phyloP scores from a whole-genome alignment of 306 rosid species.

The Acacia crassicarpa region DNA sequence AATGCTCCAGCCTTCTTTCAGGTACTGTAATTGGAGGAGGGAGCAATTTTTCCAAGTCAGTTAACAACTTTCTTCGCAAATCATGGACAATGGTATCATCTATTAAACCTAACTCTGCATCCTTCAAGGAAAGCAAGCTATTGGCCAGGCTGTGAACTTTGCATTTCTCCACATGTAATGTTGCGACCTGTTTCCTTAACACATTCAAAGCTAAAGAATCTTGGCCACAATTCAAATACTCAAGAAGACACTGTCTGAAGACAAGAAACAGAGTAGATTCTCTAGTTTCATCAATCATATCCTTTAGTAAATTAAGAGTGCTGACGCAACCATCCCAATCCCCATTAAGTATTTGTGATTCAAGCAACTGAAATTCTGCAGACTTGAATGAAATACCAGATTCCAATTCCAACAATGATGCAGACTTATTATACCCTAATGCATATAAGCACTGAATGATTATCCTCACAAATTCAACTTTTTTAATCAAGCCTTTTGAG shows the following conservation, averaged over 20 bases:
- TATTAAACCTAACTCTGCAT: slow-evolving; percentile 38
- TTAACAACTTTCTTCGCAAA: slow-evolving; percentile 44
- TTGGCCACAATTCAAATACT: slow-evolving; percentile 62
- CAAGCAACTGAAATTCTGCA: slow-evolving; percentile 53
- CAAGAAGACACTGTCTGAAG: slow-evolving; percentile 61
- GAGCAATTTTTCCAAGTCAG: slow-evolving; percentile 65
- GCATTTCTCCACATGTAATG: slow-evolving; percentile 47
- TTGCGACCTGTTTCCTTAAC: slow-evolving; percentile 59
- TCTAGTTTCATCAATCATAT: slow-evolving; percentile 53
- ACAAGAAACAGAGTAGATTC: slow-evolving; percentile 71
- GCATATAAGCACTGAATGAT: slow-evolving; percentile 72
- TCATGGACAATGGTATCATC: slow-evolving; percentile 43
- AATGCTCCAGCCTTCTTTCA: slow-evolving; percentile 70
- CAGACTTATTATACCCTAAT: slow-evolving; percentile 66
- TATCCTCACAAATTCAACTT: slow-evolving; percentile 67
- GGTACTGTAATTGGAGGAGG: slow-evolving; percentile 67
- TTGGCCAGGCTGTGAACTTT: slow-evolving; percentile 64
- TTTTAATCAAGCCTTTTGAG: slow-evolving; percentile 57
- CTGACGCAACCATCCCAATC: slow-evolving; percentile 62
- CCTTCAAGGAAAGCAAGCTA: slow-evolving; percentile 47
- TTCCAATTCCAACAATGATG: slow-evolving; percentile 69
- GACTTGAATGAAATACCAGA: slow-evolving; percentile 68
- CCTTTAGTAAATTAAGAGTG: slow-evolving; percentile 51
- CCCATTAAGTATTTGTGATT: slow-evolving; percentile 58
- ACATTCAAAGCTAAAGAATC: slow-evolving; percentile 61